Evolutionary conservation across 495 filamentous ascomycete species (phyloP), one percentile per base, ranked within the genome.

Genomic region (Hyaloscypha variabilis): DNA sequence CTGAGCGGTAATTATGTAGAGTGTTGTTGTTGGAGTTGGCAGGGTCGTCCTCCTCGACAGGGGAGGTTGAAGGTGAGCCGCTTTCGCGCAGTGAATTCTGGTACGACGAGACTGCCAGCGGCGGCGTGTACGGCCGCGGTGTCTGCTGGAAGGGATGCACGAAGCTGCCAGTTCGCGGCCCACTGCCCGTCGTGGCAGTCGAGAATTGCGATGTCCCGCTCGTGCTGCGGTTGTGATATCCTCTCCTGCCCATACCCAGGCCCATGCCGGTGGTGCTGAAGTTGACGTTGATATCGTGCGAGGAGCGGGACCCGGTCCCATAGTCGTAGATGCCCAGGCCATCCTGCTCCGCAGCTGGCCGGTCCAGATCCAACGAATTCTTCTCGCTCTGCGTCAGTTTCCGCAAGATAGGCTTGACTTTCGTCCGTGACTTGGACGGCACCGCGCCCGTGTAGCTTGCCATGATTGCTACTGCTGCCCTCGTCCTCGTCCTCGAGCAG

Each of bases 81-180:
- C 79, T 73, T 60, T 71, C 72, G 39, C 78, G 77, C 13, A 81
- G 70, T 26, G 82, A 85, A 67, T 80, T 81, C 28, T 80, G 79
- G 70, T 84, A 85, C 30, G 82, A 83, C 62, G 78, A 50, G 6
- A 52, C 57, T 34, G 52, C 62, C 30, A 78, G 65, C 59, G 83
- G 83, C 42, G 83, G 83, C 62, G 83, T 86, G 21, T 82, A 81
- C 6, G 81, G 84, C n/a, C 80, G 79, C 46, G 83, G 83, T 0
- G 77, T 84, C 68, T 86, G 83, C 63, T 83, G 81, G 68, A 85
- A 86, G 19, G 83, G 83, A 70, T 86, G 83, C 23, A 84, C 76
- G 66, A 86, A 86, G 14, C 72, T 77, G 6, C 76, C 81, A 28
- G 68, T 71, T 70, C 72, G 36, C 67, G 67, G 54, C 70, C 79